Evolutionary conservation across 169 alveolate species (phyloP).

Genomic region (Eimeria sp.): DNA sequence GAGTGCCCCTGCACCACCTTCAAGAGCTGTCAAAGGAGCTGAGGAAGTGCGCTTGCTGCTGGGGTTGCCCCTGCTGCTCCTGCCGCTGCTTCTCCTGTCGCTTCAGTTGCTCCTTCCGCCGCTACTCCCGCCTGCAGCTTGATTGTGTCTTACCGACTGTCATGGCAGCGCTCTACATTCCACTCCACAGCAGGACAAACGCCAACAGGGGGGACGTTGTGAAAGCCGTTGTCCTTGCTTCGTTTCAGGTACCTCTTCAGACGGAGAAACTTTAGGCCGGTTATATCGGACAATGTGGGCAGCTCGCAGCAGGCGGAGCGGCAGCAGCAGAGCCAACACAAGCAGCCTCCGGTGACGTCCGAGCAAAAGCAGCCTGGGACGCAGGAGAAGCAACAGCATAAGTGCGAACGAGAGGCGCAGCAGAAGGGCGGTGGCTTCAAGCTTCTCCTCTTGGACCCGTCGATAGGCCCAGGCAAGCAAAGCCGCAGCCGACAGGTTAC

Average conservation of each 20-base stretch:
- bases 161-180: neutral
- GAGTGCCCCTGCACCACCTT: slow-evolving; percentile 44
- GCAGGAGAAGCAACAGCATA: neutral
- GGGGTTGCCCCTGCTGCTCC: neutral
- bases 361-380: neutral
- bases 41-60: slow-evolving; percentile 1
- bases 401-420: neutral
- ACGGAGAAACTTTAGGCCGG: slow-evolving; percentile 44
- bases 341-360: neutral
- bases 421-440: slow-evolving; percentile 17
- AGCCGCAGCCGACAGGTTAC: neutral
- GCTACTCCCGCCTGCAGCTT: neutral
- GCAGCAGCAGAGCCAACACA: slow-evolving; percentile 6
- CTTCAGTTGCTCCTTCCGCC: neutral
- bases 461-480: slow-evolving; percentile 52
- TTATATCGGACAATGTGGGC: slow-evolving; percentile 1
- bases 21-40: slow-evolving; percentile 45
- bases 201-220: neutral
- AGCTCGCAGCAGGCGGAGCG: neutral
- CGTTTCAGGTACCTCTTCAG: slow-evolving; percentile 42
- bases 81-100: neutral
- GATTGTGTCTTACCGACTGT: neutral
- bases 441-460: slow-evolving; percentile 34
- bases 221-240: neutral
- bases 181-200: neutral